Evolutionary conservation across 495 filamentous ascomycete genomes (phyloP).

Genomic region (Durotheca rogersii): DNA sequence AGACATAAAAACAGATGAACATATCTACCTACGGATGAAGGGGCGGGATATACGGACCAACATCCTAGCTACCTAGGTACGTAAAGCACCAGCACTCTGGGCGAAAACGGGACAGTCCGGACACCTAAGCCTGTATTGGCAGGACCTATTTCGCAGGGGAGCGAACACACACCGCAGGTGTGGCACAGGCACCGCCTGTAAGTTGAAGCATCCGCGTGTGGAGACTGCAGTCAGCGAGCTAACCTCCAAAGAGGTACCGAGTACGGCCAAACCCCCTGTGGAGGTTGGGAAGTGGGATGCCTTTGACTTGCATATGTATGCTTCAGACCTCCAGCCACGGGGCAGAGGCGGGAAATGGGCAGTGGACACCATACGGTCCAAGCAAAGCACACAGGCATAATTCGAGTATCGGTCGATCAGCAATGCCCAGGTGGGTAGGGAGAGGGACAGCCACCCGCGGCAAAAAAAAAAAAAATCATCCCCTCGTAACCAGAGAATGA

Average conservation of each 20-base stretch:
- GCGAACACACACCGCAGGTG: conserved; percentile 24
- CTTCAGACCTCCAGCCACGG: neutral
- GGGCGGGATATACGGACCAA: no score
- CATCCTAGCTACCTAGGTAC: no score
- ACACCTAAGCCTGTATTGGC: conserved; percentile 22
- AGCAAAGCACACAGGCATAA: no score
- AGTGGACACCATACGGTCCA: neutral
- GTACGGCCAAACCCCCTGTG: conserved; percentile 7
- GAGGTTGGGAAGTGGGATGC: neutral
- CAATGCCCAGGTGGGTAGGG: no score
- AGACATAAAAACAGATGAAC: neutral
- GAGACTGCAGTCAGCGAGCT: neutral
- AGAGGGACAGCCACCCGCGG: no score
- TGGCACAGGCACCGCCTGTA: conserved; percentile 7
- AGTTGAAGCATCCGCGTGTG: neutral
- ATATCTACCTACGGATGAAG: no score
- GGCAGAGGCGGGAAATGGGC: neutral
- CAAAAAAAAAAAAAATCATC: no score
- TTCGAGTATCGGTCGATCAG: no score
- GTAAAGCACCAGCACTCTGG: conserved; percentile 11
- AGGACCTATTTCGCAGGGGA: no score
- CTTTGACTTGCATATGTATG: neutral
- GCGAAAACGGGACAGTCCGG: conserved; percentile 21
- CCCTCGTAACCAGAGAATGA: no score
- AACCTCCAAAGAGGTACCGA: no score